phyloP scores from a whole-genome alignment of 2,329 filamentous ascomycete species.

The Trichoderma guizhouense region DNA sequence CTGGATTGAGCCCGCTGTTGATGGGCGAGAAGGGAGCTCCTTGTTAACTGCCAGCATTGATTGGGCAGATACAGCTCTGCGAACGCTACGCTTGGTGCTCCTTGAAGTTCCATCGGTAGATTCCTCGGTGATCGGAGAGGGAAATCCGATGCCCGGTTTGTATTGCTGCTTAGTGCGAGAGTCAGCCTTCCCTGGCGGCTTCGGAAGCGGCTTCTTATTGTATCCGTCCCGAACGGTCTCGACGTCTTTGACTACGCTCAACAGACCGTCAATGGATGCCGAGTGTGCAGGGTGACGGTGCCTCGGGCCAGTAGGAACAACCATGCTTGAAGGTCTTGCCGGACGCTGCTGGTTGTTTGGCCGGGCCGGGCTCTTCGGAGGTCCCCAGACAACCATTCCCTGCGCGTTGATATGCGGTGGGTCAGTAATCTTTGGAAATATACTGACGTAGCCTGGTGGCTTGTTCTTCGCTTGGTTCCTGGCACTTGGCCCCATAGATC shows the following conservation, averaged over 20 bases:
- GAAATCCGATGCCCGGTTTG: not conserved
- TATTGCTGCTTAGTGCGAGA: not conserved
- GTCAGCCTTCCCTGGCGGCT: not conserved
- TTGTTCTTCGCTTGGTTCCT: slow-evolving; percentile 19
- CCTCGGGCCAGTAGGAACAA: slow-evolving; percentile 16
- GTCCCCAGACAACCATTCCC: not conserved
- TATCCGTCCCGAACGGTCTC: slow-evolving; percentile 1
- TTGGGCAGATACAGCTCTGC: slow-evolving; percentile 20
- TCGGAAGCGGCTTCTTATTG: slow-evolving; percentile 7
- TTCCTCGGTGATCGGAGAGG: slow-evolving; percentile 15
- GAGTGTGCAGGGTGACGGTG: slow-evolving; percentile 17
- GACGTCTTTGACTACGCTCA: slow-evolving; percentile 17
- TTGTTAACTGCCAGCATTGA: slow-evolving; percentile 21
- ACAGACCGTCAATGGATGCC: slow-evolving; percentile 25
- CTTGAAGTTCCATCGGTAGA: not conserved
- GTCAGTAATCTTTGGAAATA: slow-evolving; percentile 26
- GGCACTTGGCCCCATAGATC: slow-evolving; percentile 19
- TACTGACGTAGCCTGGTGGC: slow-evolving; percentile 24
- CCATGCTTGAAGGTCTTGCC: slow-evolving; percentile 26
- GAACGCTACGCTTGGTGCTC: not conserved
- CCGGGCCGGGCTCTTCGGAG: not conserved
- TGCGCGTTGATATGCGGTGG: slow-evolving; percentile 10
- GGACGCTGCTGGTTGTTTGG: not conserved
- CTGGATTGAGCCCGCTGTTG: slow-evolving; percentile 24
- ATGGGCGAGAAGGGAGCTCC: slow-evolving; percentile 20